These are phyloP conservation scores for Cryomyces minteri DNA, from an alignment of 495 filamentous ascomycete genomes.

Conservation along the genomic window DNA sequence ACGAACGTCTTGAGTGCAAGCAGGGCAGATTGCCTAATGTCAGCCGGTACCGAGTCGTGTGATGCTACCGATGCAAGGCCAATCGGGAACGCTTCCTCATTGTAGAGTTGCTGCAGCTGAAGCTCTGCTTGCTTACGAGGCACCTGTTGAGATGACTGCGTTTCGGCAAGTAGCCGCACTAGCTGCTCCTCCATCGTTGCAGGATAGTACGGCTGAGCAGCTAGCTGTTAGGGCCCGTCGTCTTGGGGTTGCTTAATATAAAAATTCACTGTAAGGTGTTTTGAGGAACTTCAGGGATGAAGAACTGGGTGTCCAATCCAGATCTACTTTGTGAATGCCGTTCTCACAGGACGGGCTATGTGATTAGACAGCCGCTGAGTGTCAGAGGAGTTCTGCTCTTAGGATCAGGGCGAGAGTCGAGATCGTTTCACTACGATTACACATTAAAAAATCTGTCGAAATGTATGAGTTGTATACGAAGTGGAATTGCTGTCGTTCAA, in stretches of 20 bases:
- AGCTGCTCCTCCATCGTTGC: slow-evolving; percentile 65
- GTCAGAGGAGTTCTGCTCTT: too few species aligned
- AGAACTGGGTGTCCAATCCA: neutral
- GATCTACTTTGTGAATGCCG: neutral
- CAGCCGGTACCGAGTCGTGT: slow-evolving; percentile 46
- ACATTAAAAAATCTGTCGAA: too few species aligned
- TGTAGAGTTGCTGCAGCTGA: slow-evolving; percentile 46
- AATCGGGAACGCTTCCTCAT: slow-evolving; percentile 52
- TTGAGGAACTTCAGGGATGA: neutral
- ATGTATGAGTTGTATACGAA: too few species aligned
- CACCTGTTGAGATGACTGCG: slow-evolving; percentile 48
- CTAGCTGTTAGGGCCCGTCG: too few species aligned
- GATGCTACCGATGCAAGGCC: slow-evolving; percentile 58
- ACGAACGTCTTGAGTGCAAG: slow-evolving; percentile 68
- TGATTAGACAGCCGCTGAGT: neutral
- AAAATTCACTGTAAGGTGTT: too few species aligned
- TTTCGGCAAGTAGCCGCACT: slow-evolving; percentile 59
- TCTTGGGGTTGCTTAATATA: too few species aligned
- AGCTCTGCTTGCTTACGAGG: slow-evolving; percentile 65
- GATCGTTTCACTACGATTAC: too few species aligned
- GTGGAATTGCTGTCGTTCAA: too few species aligned
- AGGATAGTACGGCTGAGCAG: neutral
- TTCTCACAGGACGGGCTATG: too few species aligned
- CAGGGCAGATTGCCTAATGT: slow-evolving; percentile 68
- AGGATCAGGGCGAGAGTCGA: too few species aligned